Base-by-base conservation (phyloP, 1,284 basidiomycete species). In the Ganoderma boninense region DNA sequence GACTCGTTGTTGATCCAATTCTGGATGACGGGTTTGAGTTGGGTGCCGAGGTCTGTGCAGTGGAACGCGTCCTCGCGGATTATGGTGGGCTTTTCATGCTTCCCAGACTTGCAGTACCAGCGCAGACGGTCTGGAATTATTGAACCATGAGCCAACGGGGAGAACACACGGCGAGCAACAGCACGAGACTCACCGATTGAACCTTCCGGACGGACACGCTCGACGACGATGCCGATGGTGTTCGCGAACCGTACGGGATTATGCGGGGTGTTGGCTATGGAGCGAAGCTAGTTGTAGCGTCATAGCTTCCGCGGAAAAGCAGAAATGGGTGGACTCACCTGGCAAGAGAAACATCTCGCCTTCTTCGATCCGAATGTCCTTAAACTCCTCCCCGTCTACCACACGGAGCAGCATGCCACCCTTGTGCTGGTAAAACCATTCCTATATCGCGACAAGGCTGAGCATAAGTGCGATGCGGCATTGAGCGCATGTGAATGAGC, bases 361-460 rank as follows among this genome's bases (percentile, higher is more conserved):
- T 82, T 99, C 96, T 71, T 91, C 92, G 76, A 99, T 98, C 35
- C 85, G 83, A 49, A 99, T 94, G 79, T 99, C 97, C 77, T 87
- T 86, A 81, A 98, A 97, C 74, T 88, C 85, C n/a, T 91, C 92
- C 23, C 93, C 94, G 68, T 97, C 95, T 13, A 99, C 92, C 5
- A 95, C 91, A 73, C 95, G 91, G 52, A 98, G 85, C 14, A 95
- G 84, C 95, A 98, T 98, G 2, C 88, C 90, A 1, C 96, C 96
- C 80, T 96, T 95, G 84, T 97, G 88, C 80, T 98, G 97, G 82
- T 96, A 97, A 80, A 98, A 98, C 96, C 96, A 98, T 83, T 98
- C 97, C 92, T 95, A 59, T 42, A 43, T 2, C 8, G 0, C 4
- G 8, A 2, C 42, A 35, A 7, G 42, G 8, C 5, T 67, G n/a